Evolutionary conservation across 192 early-diverging fungal species (phyloP).

Genomic region (Jimgerdemannia flammicorona): DNA sequence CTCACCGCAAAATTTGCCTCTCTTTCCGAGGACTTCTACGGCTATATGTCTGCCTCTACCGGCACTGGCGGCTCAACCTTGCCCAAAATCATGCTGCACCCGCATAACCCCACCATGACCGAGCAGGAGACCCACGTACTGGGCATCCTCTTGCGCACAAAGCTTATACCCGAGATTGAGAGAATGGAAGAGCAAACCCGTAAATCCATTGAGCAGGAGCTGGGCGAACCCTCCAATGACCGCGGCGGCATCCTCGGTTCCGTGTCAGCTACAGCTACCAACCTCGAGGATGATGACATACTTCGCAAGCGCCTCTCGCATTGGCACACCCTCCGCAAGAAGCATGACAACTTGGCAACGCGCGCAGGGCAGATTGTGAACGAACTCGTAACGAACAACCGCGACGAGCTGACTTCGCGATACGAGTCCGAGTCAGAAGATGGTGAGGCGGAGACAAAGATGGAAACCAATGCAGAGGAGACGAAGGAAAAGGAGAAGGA

Average conservation of each 20-base stretch:
- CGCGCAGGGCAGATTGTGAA: constrained; percentile 9
- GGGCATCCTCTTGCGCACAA: constrained; percentile 30
- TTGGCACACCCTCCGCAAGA: constrained; percentile 15
- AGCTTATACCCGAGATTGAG: constrained; percentile 38
- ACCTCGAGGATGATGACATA: constrained; percentile 13
- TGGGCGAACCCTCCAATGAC: constrained; percentile 4
- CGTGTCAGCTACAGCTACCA: too few species aligned
- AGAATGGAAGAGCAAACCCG: constrained; percentile 24
- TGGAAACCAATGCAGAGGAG: background rate
- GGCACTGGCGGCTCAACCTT: constrained; percentile 3
- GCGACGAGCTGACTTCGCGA: constrained; percentile 11
- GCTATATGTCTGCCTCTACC: constrained; percentile 13
- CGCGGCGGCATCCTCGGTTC: background rate
- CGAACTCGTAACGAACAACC: constrained; percentile 14
- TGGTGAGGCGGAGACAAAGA: constrained; percentile 13
- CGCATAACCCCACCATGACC: constrained; percentile 23
- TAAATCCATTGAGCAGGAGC: constrained; percentile 15
- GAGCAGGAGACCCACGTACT: constrained; percentile 33
- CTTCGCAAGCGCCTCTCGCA: constrained; percentile 14
- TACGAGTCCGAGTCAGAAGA: constrained; percentile 10
- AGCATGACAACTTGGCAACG: constrained; percentile 26
- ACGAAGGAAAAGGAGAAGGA: background rate
- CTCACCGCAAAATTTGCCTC: constrained; percentile 36
- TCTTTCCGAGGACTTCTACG: constrained; percentile 33
- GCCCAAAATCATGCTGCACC: constrained; percentile 27